Evolutionary conservation across 2,329 filamentous ascomycete species (phyloP), one percentile per base, ranked within the genome.

Genomic region (Xylariaceae sp.): DNA sequence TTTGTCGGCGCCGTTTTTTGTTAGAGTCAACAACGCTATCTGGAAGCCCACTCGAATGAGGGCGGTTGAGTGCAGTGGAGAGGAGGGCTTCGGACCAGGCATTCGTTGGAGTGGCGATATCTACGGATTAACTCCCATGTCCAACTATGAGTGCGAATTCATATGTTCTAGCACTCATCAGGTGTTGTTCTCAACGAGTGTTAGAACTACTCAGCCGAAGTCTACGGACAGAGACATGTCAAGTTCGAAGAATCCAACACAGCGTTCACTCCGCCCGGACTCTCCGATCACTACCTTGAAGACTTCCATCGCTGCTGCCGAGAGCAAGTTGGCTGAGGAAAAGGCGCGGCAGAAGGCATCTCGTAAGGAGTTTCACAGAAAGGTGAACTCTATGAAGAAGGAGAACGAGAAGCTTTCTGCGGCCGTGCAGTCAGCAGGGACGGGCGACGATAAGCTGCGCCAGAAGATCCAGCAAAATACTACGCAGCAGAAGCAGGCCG

Each of bases 11-110:
- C 89, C 89, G 4, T 92, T 92, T 70, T 91, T 86, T 71, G 88
- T 92, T 57, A 82, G 86, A 64, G 83, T 93, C 65, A 92, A 93
- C 73, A 87, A 90, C 54, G 88, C 88, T 8, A 82, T 86, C 61
- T 93, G 89, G 89, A 88, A 89, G 69, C 88, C 88, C 1, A 89
- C 88, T 9, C 82, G 87, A 65, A 91, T 92, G 68, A 81, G 82
- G 59, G 76, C 80, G 35, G 74, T 82, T 58, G 70, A 74, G 17
- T 67, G 66, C 53, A 67, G 66, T 15, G 73, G 75, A 59, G 73
- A 72, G 17, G 67, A 72, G 52, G 71, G 72, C 63, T 75, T 66
- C 18, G 64, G 64, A 18, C 67, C 68, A n/a, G 78, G 78, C 15
- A 80, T 80, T 51, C 80, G 82, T 51, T 92, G 87, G 86, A 84